Conservation (phyloP, 2,329 filamentous ascomycete species). For the Nakataea oryzae region DNA sequence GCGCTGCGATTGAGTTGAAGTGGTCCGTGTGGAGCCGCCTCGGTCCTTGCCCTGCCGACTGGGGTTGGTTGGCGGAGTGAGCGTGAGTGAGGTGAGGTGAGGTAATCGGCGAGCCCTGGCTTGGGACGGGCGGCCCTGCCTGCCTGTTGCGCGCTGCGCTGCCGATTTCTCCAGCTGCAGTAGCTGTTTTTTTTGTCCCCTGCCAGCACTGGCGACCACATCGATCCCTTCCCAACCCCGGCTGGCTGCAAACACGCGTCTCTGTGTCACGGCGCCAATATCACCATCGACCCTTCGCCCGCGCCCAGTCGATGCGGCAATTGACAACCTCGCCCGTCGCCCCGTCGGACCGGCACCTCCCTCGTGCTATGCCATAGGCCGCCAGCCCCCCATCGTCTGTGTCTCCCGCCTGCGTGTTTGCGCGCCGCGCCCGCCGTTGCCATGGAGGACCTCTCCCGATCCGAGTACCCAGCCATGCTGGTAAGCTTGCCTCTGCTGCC, state of each 20-base stretch:
- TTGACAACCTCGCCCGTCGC: background rate
- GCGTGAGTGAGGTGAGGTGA: too few species aligned
- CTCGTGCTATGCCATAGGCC: conserved; percentile 3
- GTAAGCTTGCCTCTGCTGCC: conserved; percentile 38
- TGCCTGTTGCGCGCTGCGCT: background rate
- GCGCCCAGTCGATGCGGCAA: background rate
- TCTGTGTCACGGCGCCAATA: background rate
- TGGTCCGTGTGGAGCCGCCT: background rate
- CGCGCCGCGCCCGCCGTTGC: conserved; percentile 2
- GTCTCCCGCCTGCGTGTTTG: background rate
- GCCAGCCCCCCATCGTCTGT: background rate
- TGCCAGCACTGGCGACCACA: background rate
- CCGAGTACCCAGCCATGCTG: conserved; percentile 91
- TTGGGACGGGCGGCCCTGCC: background rate
- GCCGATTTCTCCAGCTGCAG: background rate
- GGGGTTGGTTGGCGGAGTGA: background rate
- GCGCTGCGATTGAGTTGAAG: too few species aligned
- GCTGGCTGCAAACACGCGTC: background rate
- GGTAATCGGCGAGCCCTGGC: background rate
- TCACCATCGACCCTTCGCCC: background rate
- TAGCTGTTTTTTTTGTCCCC: too few species aligned
- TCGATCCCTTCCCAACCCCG: background rate
- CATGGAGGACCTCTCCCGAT: conserved; percentile 70
- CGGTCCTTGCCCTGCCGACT: background rate
- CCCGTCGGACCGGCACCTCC: background rate